Base-by-base conservation (phyloP, 495 filamentous ascomycete species). In the Rusavskia elegans region DNA sequence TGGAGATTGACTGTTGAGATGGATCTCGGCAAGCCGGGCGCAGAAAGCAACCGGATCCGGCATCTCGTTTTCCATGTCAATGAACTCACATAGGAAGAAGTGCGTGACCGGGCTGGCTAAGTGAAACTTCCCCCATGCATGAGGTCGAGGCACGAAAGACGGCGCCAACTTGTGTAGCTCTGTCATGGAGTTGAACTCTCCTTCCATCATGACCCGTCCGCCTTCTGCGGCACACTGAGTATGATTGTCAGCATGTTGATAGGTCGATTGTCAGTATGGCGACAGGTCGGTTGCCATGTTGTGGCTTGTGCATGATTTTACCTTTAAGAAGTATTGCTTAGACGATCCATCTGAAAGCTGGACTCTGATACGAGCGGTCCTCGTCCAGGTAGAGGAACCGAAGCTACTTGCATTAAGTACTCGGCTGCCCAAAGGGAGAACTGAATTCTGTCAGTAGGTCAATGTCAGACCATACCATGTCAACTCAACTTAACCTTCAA, bases 11-110 rank as follows among this genome's bases (percentile, higher is more conserved):
- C 57, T 44, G 10, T 57, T 64, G 42, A 57, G 50, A 53, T 79
- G 76, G 9, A 81, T 57, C 3, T 57, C 30, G 6, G 69, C 64
- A 1, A 80, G 55, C 4, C 60, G 59, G 5, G 58, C 53, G 51
- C 60, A 61, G 45, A 81, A 71, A 14, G 58, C 53, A 0, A 50
- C 19, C n/a, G 69, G 69, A 10, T 77, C 69, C 2, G 77, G 74
- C n/a, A 61, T 50, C 25, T 59, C 55, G 45, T 61, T 48, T 7
- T 41, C 54, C 62, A 74, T 68, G 20, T 68, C 65, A 30, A 63
- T 56, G 55, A 69, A 76, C 9, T 72, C 63, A 46, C 59, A 68
- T 13, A 76, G 63, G 55, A 71, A 70, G 61, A 75, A 77, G 52
- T 74, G 59, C 0, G 64, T 72, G 10, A 64, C 54, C 29, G 68